Conservation (phyloP, 768 basidiomycete species). For the Clitopilus passeckerianus region DNA sequence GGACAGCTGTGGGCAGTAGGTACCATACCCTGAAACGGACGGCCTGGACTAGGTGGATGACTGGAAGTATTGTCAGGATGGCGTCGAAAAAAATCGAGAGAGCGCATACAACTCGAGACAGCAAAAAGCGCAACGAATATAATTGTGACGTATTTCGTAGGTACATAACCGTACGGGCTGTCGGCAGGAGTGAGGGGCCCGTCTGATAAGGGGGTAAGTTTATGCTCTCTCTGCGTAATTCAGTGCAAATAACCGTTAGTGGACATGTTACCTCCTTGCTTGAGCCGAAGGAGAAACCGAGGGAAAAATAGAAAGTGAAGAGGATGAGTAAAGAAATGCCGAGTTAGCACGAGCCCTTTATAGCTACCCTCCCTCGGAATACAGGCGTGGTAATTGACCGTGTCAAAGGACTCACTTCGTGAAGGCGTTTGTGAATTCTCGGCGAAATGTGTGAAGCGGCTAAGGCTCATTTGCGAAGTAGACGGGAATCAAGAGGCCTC, state of each 20-base stretch:
- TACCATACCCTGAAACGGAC: constrained; percentile 43
- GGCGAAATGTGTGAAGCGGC: no score
- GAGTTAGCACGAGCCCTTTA: neutral
- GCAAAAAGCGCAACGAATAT: constrained; percentile 34
- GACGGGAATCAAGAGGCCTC: no score
- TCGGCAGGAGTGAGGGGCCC: neutral
- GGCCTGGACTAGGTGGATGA: constrained; percentile 41
- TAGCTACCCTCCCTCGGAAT: neutral
- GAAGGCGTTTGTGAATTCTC: neutral
- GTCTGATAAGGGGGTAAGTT: neutral
- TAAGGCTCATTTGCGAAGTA: no score
- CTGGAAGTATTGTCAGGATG: constrained; percentile 9
- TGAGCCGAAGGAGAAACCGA: neutral
- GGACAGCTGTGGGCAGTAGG: constrained; percentile 41
- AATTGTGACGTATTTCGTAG: constrained; percentile 30
- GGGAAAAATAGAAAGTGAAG: neutral
- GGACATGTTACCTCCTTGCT: neutral
- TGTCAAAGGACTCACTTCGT: no score
- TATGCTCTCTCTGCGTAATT: neutral
- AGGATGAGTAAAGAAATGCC: neutral
- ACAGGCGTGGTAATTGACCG: neutral
- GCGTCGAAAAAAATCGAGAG: neutral
- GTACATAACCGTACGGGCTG: constrained; percentile 31
- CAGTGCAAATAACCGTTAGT: neutral
- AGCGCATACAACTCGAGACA: constrained; percentile 14